A percentile compares a stretch with the other conserved stretches of the same genome.
phyloP scores from a whole-genome alignment of 768 basidiomycete species.

The Boletales sp. region DNA sequence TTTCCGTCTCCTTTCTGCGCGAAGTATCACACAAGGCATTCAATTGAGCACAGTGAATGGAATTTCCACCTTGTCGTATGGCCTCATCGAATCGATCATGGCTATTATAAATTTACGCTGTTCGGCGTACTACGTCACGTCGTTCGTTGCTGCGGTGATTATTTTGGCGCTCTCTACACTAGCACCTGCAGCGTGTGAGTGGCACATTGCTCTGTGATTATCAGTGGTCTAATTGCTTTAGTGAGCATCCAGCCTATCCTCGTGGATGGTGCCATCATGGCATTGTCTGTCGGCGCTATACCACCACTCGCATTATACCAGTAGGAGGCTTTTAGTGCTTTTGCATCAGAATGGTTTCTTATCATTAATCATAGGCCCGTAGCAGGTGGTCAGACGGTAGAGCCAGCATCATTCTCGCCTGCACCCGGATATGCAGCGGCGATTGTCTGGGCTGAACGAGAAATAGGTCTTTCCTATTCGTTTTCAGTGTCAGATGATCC shows the following conservation, averaged over 20 bases:
- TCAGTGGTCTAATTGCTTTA: background rate
- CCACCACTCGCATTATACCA: slow-evolving; percentile 12
- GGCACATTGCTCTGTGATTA: background rate
- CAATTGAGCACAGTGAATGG: slow-evolving; percentile 8
- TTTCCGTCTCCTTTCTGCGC: slow-evolving; percentile 12
- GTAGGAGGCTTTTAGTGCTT: background rate
- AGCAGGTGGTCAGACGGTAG: background rate
- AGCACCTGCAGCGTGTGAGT: slow-evolving; percentile 14
- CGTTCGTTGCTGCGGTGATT: slow-evolving; percentile 1
- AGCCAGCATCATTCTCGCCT: slow-evolving; percentile 4
- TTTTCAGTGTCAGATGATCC: slow-evolving; percentile 12
- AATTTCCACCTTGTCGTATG: slow-evolving; percentile 12
- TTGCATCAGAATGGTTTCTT: background rate
- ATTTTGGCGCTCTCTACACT: slow-evolving; percentile 9
- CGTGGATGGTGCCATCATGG: slow-evolving; percentile 9
- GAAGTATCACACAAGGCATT: slow-evolving; percentile 1
- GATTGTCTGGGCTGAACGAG: slow-evolving; percentile 15
- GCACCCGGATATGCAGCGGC: slow-evolving; percentile 8
- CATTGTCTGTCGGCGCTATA: slow-evolving; percentile 14
- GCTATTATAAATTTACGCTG: background rate
- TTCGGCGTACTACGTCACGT: slow-evolving; percentile 8
- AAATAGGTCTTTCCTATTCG: slow-evolving; percentile 9
- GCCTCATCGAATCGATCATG: slow-evolving; percentile 2
- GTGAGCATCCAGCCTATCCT: slow-evolving; percentile 14
- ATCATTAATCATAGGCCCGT: slow-evolving; percentile 8